Conservation (phyloP, 1,139 yeast genomes). For the Magnusiomyces paraingens region DNA sequence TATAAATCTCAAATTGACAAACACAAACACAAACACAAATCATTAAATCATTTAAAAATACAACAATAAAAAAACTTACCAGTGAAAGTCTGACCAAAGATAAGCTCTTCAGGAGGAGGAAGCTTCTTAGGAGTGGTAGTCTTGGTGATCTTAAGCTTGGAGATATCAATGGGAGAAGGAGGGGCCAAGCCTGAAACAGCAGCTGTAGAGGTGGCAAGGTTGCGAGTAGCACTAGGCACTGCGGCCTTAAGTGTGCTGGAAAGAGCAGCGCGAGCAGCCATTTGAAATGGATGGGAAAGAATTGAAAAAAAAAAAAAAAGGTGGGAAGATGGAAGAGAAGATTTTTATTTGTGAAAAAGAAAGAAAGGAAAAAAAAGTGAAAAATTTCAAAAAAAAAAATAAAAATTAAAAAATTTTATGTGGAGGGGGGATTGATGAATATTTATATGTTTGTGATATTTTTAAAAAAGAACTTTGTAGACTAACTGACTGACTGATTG, state of each 20-base stretch:
- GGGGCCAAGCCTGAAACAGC: conserved; percentile 6
- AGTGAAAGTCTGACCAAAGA: conserved; percentile 82
- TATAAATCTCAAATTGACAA: too few species aligned
- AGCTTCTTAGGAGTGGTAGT: conserved; percentile 56
- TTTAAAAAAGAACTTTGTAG: not conserved
- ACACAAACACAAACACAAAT: too few species aligned
- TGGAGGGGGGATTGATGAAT: not conserved
- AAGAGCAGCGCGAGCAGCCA: not conserved
- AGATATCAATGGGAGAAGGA: conserved; percentile 47
- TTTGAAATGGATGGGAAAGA: not conserved
- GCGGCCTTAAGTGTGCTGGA: not conserved
- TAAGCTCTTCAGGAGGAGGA: conserved; percentile 67
- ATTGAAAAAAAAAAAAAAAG: not conserved
- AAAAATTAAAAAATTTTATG: not conserved
- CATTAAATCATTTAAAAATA: not conserved
- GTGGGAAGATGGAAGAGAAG: not conserved
- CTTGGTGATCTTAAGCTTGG: conserved; percentile 54
- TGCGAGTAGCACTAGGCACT: not conserved
- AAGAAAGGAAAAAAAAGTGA: not conserved
- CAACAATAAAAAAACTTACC: conserved; percentile 10
- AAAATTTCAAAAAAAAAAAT: not conserved
- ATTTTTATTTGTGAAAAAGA: not conserved
- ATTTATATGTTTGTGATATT: too few species aligned
- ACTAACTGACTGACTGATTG: not conserved
- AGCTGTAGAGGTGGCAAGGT: not conserved